These are phyloP conservation scores for Tolypocladium nubicola DNA, from an alignment of 2,329 filamentous ascomycete genomes.

Conservation along the genomic window DNA sequence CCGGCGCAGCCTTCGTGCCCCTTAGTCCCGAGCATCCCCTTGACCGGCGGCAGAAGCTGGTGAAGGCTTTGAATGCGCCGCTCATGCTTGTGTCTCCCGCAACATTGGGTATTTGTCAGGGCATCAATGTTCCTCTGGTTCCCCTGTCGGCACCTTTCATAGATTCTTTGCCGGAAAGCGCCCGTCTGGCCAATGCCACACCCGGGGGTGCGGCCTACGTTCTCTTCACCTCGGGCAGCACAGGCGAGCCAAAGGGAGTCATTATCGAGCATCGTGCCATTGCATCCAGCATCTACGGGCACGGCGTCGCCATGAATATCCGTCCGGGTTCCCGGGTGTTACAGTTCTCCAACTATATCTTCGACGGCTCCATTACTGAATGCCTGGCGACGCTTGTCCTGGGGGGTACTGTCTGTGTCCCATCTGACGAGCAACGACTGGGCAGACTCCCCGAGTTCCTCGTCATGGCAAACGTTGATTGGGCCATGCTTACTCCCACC, in stretches of 20 bases:
- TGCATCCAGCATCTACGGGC: constrained; percentile 36
- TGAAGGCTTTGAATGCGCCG: too few relatives aligned
- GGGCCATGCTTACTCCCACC: too few relatives aligned
- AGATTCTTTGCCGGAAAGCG: background rate
- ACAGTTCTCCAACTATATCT: constrained; percentile 39
- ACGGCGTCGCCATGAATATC: constrained; percentile 36
- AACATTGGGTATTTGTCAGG: too few relatives aligned
- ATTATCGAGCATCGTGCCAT: constrained; percentile 36
- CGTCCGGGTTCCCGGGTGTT: constrained; percentile 37
- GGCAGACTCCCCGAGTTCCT: background rate
- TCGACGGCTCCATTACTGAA: constrained; percentile 32
- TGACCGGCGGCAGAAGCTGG: background rate
- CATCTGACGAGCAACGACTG: constrained; percentile 8
- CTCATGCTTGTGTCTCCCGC: too few relatives aligned
- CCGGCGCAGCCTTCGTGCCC: background rate
- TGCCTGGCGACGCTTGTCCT: constrained; percentile 9
- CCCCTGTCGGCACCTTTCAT: too few relatives aligned
- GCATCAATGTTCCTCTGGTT: too few relatives aligned
- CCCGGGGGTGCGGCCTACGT: constrained; percentile 8
- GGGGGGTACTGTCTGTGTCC: constrained; percentile 12
- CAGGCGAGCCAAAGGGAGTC: constrained; percentile 15
- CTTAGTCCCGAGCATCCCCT: background rate
- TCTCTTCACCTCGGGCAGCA: constrained; percentile 16
- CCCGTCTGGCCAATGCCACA: background rate
- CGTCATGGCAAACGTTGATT: too few relatives aligned